Conservation (phyloP, 2,329 filamentous ascomycete genomes). For the Thielaviopsis musarum region DNA sequence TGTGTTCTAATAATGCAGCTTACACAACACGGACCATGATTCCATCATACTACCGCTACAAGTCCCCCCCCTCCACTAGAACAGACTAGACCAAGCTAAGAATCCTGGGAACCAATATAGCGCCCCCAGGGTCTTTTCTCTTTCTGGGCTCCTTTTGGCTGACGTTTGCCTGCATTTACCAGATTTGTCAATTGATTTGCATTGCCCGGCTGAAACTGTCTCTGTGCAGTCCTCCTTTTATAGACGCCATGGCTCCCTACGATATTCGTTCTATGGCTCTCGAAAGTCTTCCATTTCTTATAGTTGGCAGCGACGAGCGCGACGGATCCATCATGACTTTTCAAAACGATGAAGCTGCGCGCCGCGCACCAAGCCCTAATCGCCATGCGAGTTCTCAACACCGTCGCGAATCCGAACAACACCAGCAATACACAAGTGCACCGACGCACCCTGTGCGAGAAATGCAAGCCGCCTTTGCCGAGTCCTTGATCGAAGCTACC, state of each 20-base stretch:
- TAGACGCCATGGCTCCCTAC: slow-evolving; percentile 10
- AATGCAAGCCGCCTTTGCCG: slow-evolving; percentile 70
- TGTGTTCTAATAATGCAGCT: too few relatives aligned
- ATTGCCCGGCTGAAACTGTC: slow-evolving; percentile 1
- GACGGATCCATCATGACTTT: slow-evolving; percentile 1
- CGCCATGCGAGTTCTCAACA: too few relatives aligned
- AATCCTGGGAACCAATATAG: slow-evolving; percentile 9
- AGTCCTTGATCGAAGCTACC: slow-evolving; percentile 51
- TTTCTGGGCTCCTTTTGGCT: slow-evolving; percentile 7
- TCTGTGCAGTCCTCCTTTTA: slow-evolving; percentile 5
- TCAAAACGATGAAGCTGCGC: slow-evolving; percentile 3
- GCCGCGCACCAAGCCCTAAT: too few relatives aligned
- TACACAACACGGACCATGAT: slow-evolving; percentile 6
- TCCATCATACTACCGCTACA: background rate
- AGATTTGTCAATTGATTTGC: slow-evolving; percentile 11
- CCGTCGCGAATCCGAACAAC: background rate
- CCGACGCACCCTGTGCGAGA: slow-evolving; percentile 51
- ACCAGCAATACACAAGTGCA: slow-evolving; percentile 13
- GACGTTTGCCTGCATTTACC: slow-evolving; percentile 7
- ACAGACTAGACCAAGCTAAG: slow-evolving; percentile 9
- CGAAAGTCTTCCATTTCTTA: slow-evolving; percentile 10
- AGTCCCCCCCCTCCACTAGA: slow-evolving; percentile 3
- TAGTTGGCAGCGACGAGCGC: slow-evolving; percentile 6
- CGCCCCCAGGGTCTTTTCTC: slow-evolving; percentile 6
- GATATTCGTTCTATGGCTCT: slow-evolving; percentile 9